A percentile compares a stretch with the other conserved stretches of the same genome.
Conservation (phyloP, 2,329 filamentous ascomycete genomes). For the Sphaceloma murrayae region DNA sequence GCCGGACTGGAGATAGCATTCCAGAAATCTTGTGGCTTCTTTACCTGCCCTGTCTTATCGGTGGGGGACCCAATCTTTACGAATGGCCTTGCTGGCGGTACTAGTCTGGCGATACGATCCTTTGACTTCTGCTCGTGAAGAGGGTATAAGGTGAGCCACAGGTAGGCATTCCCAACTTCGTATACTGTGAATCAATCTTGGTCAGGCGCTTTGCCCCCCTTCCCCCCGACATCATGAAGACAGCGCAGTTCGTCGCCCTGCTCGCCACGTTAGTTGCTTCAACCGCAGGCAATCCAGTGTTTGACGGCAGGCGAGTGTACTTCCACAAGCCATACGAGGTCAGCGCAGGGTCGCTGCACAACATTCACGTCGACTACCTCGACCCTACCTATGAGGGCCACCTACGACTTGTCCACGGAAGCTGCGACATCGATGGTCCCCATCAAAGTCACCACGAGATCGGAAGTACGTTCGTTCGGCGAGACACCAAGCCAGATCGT, state of each 20-base stretch:
- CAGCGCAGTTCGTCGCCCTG: background rate
- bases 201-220: background rate
- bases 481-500: constrained; percentile 32
- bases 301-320: background rate
- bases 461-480: constrained; percentile 29
- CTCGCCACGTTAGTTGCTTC: background rate
- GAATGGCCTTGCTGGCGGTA: too few relatives aligned
- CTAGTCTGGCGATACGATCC: too few relatives aligned
- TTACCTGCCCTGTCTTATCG: too few relatives aligned
- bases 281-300: background rate
- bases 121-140: too few relatives aligned
- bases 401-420: constrained; percentile 38
- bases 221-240: background rate
- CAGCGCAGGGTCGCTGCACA: constrained; percentile 34
- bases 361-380: constrained; percentile 39
- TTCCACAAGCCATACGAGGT: background rate
- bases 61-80: too few relatives aligned
- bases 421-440: constrained; percentile 32
- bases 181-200: constrained; percentile 9
- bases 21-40: too few relatives aligned
- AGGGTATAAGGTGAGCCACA: too few relatives aligned
- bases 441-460: constrained; percentile 37
- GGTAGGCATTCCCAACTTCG: too few relatives aligned
- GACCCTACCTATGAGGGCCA: constrained; percentile 35
- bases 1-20: too few relatives aligned